These are phyloP conservation scores for Berberis vulgaris DNA, from an alignment of 164 flowering plant species.

Conservation along the genomic window DNA sequence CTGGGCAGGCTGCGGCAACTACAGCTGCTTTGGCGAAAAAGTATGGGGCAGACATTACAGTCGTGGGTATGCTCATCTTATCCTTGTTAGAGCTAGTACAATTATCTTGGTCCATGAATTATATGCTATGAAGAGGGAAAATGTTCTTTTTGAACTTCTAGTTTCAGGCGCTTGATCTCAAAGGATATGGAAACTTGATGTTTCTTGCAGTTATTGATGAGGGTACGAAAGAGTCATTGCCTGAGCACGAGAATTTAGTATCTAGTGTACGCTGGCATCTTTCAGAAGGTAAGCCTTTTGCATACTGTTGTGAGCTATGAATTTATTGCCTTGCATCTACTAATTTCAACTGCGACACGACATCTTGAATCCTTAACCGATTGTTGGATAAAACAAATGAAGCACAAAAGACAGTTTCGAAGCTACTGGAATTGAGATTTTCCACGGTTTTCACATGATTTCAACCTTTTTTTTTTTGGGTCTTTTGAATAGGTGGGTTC, in stretches of 20 bases:
- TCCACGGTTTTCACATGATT: too few species aligned
- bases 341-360: too few species aligned
- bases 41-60: slow-evolving; percentile 95
- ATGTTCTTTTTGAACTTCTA: slow-evolving; percentile 11
- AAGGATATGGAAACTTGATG: slow-evolving; percentile 11
- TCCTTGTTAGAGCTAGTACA: slow-evolving; percentile 1
- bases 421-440: too few species aligned
- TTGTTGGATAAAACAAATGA: too few species aligned
- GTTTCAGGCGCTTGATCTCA: slow-evolving; percentile 12
- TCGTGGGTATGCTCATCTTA: slow-evolving; percentile 52
- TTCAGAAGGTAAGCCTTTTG: slow-evolving; percentile 56
- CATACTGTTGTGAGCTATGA: too few species aligned
- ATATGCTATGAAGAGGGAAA: slow-evolving; percentile 11
- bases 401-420: too few species aligned
- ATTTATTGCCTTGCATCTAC: too few species aligned
- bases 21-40: slow-evolving; percentile 90
- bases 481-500: slow-evolving; percentile 52
- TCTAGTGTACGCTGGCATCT: slow-evolving; percentile 95
- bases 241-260: slow-evolving; percentile 76
- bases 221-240: slow-evolving; percentile 55
- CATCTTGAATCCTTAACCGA: too few species aligned
- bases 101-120: background rate
- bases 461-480: background rate
- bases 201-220: slow-evolving; percentile 85
- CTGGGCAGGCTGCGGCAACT: slow-evolving; percentile 70